A percentile compares a stretch with the other conserved stretches of the same genome.
These are phyloP conservation scores for Trichoderma orchidacearum DNA, from an alignment of 495 filamentous ascomycete species.

Conservation along the genomic window DNA sequence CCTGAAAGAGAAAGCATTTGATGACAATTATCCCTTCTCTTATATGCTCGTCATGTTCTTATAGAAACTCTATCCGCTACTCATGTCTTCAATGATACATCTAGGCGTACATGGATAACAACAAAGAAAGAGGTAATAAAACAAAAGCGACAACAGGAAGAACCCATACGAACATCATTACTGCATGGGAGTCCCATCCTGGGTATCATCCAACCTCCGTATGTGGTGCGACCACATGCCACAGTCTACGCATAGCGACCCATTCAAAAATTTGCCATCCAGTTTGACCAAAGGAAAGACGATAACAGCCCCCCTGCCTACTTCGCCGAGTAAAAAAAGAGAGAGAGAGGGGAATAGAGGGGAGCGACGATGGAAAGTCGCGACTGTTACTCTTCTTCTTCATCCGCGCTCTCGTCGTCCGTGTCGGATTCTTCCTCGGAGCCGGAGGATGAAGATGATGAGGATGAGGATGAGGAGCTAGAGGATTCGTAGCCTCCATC, in stretches of 20 bases:
- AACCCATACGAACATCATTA: too few species aligned
- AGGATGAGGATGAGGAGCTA: not conserved
- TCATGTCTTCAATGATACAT: not conserved
- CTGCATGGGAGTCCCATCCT: not conserved
- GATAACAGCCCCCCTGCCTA: not conserved
- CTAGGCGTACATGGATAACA: not conserved
- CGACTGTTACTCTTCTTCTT: not conserved
- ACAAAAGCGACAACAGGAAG: too few species aligned
- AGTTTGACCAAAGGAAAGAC: not conserved
- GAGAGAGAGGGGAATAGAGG: not conserved
- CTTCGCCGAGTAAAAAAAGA: not conserved
- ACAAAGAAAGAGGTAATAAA: not conserved
- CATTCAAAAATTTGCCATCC: not conserved
- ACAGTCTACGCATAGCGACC: not conserved
- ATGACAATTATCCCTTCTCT: not conserved
- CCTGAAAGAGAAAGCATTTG: not conserved
- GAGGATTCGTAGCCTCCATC: conserved; percentile 4
- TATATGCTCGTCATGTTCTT: not conserved
- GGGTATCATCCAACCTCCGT: not conserved
- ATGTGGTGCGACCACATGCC: not conserved
- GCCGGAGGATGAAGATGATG: not conserved
- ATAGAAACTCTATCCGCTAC: not conserved
- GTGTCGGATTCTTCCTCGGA: not conserved
- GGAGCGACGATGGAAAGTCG: not conserved
- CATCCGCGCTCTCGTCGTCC: conserved; percentile 5